Percentiles rank a stretch among this genome's conserved stretches.
Evolutionary conservation across 1,284 basidiomycete genomes (phyloP).

Genomic region (Austropuccinia psidii): DNA sequence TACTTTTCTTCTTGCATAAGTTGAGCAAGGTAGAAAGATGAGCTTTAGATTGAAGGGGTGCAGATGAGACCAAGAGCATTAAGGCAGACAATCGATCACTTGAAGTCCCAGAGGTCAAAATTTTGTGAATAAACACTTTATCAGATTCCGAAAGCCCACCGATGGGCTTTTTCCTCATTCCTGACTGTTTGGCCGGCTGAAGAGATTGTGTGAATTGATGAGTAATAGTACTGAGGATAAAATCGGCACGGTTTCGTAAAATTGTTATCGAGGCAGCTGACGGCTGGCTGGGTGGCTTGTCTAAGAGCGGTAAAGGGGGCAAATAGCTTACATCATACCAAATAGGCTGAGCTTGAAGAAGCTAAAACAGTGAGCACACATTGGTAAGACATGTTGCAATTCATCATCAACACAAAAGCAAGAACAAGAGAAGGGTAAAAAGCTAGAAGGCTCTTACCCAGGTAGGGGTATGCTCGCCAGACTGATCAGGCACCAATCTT

Average conservation of each 20-base stretch:
- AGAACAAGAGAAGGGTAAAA: not conserved
- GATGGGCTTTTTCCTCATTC: not conserved
- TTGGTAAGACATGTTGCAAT: too few relatives aligned
- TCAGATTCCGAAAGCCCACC: conserved; percentile 55
- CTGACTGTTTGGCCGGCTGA: not conserved
- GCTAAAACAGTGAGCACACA: not conserved
- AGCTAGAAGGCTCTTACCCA: not conserved
- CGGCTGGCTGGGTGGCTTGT: not conserved
- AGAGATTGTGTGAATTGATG: conserved; percentile 5
- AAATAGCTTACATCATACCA: conserved; percentile 29
- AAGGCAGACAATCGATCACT: conserved; percentile 89
- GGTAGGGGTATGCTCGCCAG: not conserved
- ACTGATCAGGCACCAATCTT: too few relatives aligned
- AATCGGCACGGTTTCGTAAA: conserved; percentile 1
- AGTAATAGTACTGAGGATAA: not conserved
- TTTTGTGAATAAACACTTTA: conserved; percentile 68
- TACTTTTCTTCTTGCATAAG: conserved; percentile 67
- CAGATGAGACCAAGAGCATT: conserved; percentile 80
- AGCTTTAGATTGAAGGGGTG: conserved; percentile 71
- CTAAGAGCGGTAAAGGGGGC: not conserved
- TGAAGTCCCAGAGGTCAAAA: conserved; percentile 78
- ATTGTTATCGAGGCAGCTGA: not conserved
- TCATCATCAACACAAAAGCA: not conserved
- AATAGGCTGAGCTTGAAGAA: conserved; percentile 6
- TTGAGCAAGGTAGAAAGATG: conserved; percentile 64